Percentiles rank a stretch among this genome's conserved stretches.
These are phyloP conservation scores for Arachnomyces sp. DNA, from an alignment of 2,329 filamentous ascomycete species.

Conservation along the genomic window DNA sequence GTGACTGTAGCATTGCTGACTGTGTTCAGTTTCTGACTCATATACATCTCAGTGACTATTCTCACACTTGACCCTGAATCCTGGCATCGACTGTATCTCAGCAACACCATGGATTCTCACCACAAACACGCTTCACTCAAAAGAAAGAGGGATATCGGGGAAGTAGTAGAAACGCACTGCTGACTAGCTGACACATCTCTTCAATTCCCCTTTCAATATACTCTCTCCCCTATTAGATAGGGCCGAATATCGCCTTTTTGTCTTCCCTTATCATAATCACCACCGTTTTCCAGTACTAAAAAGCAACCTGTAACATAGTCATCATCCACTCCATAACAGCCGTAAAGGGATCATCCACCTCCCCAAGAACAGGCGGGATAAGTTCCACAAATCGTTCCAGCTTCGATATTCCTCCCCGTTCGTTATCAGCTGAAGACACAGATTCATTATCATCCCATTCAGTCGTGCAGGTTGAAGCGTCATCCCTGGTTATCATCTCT, in stretches of 20 bases:
- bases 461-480: slow-evolving; percentile 1
- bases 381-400: slow-evolving; percentile 42
- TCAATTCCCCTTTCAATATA: too few species aligned
- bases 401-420: slow-evolving; percentile 16
- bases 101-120: too few species aligned
- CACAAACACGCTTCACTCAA: too few species aligned
- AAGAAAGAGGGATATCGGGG: too few species aligned
- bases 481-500: slow-evolving; percentile 19
- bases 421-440: slow-evolving; percentile 1
- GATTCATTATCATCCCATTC: slow-evolving; percentile 11
- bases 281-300: slow-evolving; percentile 7
- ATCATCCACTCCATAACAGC: slow-evolving; percentile 30
- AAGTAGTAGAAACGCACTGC: background rate
- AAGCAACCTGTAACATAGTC: slow-evolving; percentile 19
- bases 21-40: too few species aligned
- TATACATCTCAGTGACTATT: too few species aligned
- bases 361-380: slow-evolving; percentile 43
- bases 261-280: background rate
- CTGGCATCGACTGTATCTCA: too few species aligned
- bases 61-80: too few species aligned
- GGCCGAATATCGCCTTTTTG: background rate
- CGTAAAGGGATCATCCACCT: slow-evolving; percentile 18
- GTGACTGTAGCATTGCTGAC: too few species aligned
- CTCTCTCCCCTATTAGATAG: too few species aligned
- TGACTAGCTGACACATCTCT: too few species aligned